These are phyloP conservation scores for Isochrysis galbana DNA, from an alignment of 78 protist species.

Conservation along the genomic window DNA sequence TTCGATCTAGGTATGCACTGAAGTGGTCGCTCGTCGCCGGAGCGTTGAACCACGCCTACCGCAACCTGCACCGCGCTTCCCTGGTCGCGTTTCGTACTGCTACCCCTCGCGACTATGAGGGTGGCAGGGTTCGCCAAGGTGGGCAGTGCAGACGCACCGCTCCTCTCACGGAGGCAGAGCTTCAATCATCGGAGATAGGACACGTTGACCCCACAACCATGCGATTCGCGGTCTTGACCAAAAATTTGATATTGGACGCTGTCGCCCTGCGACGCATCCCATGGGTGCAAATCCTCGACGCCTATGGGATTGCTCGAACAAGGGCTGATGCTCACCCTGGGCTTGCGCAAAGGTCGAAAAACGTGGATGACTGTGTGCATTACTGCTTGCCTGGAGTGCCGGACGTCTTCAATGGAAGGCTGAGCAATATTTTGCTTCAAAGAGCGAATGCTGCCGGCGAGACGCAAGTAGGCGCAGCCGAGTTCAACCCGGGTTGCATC, in stretches of 20 bases:
- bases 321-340: neutral
- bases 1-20: neutral
- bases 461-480: no score
- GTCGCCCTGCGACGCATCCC: neutral
- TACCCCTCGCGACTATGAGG: neutral
- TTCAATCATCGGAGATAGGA: neutral
- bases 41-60: neutral
- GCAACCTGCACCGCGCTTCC: neutral
- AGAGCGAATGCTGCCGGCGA: no score
- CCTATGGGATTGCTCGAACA: neutral
- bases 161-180: neutral
- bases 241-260: neutral
- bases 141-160: neutral
- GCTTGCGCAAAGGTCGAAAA: neutral
- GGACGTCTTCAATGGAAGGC: neutral
- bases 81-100: neutral
- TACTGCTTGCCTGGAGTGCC: conserved; percentile 22
- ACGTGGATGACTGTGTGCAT: neutral
- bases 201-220: neutral
- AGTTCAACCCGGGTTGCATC: no score
- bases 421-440: neutral
- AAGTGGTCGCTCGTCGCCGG: neutral
- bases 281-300: neutral
- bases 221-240: neutral
- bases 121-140: neutral